Evolutionary conservation across 2,329 filamentous ascomycete species (phyloP).

Genomic region (Cordyceps tenuipes): DNA sequence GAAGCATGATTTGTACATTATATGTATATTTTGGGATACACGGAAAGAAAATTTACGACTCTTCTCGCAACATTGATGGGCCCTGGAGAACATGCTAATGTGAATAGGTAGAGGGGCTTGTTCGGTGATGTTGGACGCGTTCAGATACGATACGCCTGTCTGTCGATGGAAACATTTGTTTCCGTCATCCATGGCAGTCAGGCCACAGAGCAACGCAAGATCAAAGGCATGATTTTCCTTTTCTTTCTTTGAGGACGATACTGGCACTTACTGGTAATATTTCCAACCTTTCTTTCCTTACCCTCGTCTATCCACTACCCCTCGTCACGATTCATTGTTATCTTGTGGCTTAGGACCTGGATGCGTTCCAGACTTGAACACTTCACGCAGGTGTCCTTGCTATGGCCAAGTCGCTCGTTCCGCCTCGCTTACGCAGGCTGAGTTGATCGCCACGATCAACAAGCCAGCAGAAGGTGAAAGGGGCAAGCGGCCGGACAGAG

Average conservation of each 20-base stretch:
- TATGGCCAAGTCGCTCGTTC: not conserved
- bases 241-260: not conserved
- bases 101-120: not conserved
- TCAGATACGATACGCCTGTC: slow-evolving; percentile 58
- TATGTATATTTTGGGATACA: slow-evolving; percentile 8
- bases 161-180: slow-evolving; percentile 25
- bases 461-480: not conserved
- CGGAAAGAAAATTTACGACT: slow-evolving; percentile 7
- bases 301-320: not conserved
- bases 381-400: not conserved
- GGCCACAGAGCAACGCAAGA: slow-evolving; percentile 57
- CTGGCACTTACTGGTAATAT: not conserved
- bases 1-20: slow-evolving; percentile 4
- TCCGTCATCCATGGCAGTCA: slow-evolving; percentile 39
- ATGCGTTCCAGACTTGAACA: not conserved
- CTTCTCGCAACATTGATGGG: slow-evolving; percentile 8
- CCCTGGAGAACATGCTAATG: slow-evolving; percentile 20
- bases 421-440: not conserved
- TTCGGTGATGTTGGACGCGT: slow-evolving; percentile 32
- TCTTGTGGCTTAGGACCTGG: not conserved
- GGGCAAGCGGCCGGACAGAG: not conserved
- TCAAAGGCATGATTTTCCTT: slow-evolving; percentile 22
- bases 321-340: not conserved
- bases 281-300: not conserved
- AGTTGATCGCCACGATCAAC: not conserved